Evolutionary conservation across 225 moss, liverwort and hornwort genomes (phyloP), one percentile per base, ranked within the genome.

Genomic region (Lunularia cruciata): DNA sequence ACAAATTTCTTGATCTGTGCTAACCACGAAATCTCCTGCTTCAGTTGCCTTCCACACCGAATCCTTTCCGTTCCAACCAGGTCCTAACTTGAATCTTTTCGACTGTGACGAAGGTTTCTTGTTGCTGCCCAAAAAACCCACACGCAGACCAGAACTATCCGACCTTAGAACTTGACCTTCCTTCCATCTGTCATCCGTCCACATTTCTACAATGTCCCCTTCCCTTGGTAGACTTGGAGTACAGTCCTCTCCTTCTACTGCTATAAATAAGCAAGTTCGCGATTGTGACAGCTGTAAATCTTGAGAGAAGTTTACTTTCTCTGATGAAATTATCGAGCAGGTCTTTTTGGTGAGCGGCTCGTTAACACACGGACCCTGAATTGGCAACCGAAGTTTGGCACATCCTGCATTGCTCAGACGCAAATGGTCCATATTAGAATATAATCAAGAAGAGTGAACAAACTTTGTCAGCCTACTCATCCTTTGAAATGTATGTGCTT

Each of bases 131-230:
- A 76, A 63, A 43, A 81, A 73, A 6, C 47, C 69, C 18, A 77
- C 69, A 35, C 52, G 19, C 33, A 70, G 73, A 57, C 49, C 69
- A 51, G 63, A 58, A 55, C 34, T 55, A 53, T 55, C 49, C 48
- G 63, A 64, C 49, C 42, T 58, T 32, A 54, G 23, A 23, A 73
- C 65, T 19, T 26, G 30, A 37, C 81, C 81, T 71, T 70, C 77
- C 64, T 74, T 72, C 77, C 77, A 81, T 64, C 69, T 65, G 18
- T 66, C 16, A 60, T 73, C 58, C 57, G 73, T 27, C 73, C 72
- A 77, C 32, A 73, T 56, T 66, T 72, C 79, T 51, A 79, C 69
- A 10, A 52, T 30, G 18, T 69, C 74, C 51, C 79, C 79, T 28
- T 5, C 10, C 30, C 35, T 52, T 23, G 69, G 33, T 37, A 62